A percentile compares a stretch with the other conserved stretches of the same genome.
Conservation (phyloP, 202 grass and related monocot species). For the Miscanthus sacchariflorus region DNA sequence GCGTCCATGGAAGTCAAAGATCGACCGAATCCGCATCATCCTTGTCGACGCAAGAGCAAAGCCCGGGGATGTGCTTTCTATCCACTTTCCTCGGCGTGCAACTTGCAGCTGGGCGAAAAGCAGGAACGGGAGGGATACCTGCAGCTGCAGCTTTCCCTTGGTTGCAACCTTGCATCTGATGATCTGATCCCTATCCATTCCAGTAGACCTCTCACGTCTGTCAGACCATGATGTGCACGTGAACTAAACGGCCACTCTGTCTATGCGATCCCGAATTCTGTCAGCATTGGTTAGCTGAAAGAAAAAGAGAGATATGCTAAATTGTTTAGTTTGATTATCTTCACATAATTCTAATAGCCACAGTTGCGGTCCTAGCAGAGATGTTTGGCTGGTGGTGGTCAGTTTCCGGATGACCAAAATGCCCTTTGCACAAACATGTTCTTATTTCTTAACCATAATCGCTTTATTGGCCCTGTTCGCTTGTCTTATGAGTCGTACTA, state of each 20-base stretch:
- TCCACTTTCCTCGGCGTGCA: slow-evolving; percentile 29
- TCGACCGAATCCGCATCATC: slow-evolving; percentile 38
- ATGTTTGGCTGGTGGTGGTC: background rate
- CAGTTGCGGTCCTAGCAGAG: background rate
- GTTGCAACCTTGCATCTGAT: background rate
- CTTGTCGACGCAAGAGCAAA: background rate
- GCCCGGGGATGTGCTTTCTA: background rate
- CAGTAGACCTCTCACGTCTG: background rate
- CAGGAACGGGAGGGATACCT: background rate
- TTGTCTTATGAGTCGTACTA: no score
- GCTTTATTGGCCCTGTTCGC: background rate
- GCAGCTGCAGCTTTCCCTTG: background rate
- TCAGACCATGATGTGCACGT: background rate
- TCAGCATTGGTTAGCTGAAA: background rate
- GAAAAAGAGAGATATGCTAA: background rate
- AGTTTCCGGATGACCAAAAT: background rate
- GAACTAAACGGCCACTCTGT: no score
- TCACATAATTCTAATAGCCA: background rate
- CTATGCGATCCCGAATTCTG: background rate
- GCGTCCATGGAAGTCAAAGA: slow-evolving; percentile 25
- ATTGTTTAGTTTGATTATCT: background rate
- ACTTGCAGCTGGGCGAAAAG: slow-evolving; percentile 29
- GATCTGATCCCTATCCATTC: background rate
- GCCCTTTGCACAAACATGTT: background rate
- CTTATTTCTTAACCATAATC: background rate